phyloP scores from a whole-genome alignment of 192 early-diverging fungal species.

The Rhizophagus clarus region DNA sequence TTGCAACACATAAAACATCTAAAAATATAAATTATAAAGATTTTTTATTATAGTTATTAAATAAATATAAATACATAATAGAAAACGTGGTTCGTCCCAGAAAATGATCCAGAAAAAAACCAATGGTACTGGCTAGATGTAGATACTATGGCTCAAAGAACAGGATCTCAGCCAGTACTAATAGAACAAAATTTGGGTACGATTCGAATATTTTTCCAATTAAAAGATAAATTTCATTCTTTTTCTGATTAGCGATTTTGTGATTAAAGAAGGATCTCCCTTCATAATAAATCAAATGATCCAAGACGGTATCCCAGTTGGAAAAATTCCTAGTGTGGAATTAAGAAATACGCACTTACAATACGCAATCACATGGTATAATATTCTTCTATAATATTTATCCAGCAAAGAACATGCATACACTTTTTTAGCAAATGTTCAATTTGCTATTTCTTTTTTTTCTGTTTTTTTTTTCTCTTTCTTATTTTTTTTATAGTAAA shows the following conservation, averaged over 20 bases:
- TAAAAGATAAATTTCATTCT: conserved; percentile 15
- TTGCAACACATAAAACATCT: background rate
- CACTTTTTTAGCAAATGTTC: background rate
- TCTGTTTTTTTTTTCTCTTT: background rate
- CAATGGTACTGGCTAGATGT: conserved; percentile 86
- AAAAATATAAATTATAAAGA: background rate
- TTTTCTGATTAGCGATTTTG: conserved; percentile 22
- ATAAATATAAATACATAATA: conserved; percentile 13
- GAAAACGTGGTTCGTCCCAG: conserved; percentile 47
- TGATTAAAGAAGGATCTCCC: conserved; percentile 39
- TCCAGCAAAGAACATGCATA: background rate
- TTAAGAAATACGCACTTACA: conserved; percentile 85
- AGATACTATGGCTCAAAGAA: conserved; percentile 71
- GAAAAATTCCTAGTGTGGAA: conserved; percentile 69
- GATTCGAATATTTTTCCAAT: conserved; percentile 18
- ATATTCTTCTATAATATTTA: background rate
- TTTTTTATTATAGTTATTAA: conserved; percentile 8
- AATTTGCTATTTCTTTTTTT: conserved; percentile 15
- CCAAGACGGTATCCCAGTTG: conserved; percentile 69
- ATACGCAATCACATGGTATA: conserved; percentile 90
- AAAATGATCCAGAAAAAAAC: conserved; percentile 63
- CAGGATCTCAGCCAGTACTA: conserved; percentile 67
- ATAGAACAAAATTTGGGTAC: conserved; percentile 73
- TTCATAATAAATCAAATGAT: conserved; percentile 51
- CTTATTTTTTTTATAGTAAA: background rate